Evolutionary conservation across 192 early-diverging fungal species (phyloP).

Genomic region (Mortierella claussenii): DNA sequence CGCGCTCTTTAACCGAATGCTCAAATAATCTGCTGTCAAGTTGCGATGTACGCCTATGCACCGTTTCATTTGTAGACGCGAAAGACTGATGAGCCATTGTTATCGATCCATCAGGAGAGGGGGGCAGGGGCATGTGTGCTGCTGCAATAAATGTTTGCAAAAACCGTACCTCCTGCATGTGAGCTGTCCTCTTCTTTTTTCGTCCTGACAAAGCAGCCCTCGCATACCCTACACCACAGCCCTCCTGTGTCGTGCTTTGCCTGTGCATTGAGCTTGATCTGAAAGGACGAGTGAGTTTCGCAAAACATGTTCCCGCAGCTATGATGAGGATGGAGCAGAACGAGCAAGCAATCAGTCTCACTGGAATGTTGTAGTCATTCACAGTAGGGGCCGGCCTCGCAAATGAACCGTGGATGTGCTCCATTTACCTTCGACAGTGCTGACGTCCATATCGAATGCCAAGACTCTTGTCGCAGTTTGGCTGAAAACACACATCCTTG

Average conservation of each 20-base stretch:
- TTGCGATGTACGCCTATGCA: conserved; percentile 61
- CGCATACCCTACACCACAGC: conserved; percentile 68
- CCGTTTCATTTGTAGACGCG: no score
- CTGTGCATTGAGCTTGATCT: conserved; percentile 66
- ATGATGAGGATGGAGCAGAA: neutral
- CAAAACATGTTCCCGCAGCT: conserved; percentile 76
- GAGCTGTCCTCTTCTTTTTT: conserved; percentile 53
- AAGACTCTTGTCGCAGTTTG: conserved; percentile 58
- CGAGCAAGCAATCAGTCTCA: no score
- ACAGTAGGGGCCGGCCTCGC: no score
- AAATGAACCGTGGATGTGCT: no score
- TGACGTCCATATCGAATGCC: conserved; percentile 62
- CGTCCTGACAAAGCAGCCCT: conserved; percentile 56
- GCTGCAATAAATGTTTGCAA: no score
- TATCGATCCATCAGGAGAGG: no score
- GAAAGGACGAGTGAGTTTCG: conserved; percentile 63
- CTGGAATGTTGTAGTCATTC: no score
- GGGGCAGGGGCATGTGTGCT: no score
- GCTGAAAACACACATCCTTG: conserved; percentile 58
- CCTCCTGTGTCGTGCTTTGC: conserved; percentile 72
- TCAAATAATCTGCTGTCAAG: conserved; percentile 62
- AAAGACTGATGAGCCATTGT: no score
- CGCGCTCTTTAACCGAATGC: conserved; percentile 60
- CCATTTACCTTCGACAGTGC: conserved; percentile 61
- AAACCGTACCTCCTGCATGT: conserved; percentile 55